These are phyloP conservation scores for Crithidia acanthocephali DNA, from an alignment of 208 protist species.

Conservation along the genomic window DNA sequence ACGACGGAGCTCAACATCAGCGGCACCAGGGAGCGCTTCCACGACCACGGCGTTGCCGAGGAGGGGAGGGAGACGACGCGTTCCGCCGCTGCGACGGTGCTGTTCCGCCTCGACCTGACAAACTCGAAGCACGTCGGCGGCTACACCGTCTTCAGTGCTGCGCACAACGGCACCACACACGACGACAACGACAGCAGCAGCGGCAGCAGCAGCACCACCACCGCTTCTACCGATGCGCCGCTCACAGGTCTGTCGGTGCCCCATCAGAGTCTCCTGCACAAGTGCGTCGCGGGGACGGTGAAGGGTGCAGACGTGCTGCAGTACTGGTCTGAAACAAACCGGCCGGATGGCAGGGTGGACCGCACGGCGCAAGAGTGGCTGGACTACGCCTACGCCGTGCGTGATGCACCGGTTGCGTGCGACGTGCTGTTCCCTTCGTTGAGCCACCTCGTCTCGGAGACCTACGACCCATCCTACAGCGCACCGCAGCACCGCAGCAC, in stretches of 20 bases:
- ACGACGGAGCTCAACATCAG: conserved; percentile 74
- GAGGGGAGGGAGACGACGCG: not conserved
- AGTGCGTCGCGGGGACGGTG: conserved; percentile 65
- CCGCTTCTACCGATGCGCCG: too few relatives aligned
- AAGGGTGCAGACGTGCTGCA: conserved; percentile 67
- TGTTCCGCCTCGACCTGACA: conserved; percentile 68
- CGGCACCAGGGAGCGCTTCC: not conserved
- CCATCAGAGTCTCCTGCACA: conserved; percentile 46
- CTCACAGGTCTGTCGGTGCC: not conserved
- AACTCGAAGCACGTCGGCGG: conserved; percentile 53
- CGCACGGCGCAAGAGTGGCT: conserved; percentile 72
- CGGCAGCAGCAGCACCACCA: too few relatives aligned
- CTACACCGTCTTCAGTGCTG: conserved; percentile 33
- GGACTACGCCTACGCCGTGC: conserved; percentile 59
- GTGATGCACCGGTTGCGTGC: conserved; percentile 51
- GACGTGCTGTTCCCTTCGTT: conserved; percentile 80
- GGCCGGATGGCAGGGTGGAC: conserved; percentile 57
- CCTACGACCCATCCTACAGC: conserved; percentile 1
- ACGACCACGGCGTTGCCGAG: not conserved
- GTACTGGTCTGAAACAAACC: conserved; percentile 82
- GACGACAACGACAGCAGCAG: too few relatives aligned
- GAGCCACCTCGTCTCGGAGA: conserved; percentile 41
- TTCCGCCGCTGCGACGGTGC: conserved; percentile 38
- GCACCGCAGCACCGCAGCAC: not conserved
- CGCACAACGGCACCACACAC: too few relatives aligned